Percentiles rank a stretch among this genome's conserved stretches.
Evolutionary conservation across 192 early-diverging fungal genomes (phyloP).

Genomic region (Coemansia sp.): DNA sequence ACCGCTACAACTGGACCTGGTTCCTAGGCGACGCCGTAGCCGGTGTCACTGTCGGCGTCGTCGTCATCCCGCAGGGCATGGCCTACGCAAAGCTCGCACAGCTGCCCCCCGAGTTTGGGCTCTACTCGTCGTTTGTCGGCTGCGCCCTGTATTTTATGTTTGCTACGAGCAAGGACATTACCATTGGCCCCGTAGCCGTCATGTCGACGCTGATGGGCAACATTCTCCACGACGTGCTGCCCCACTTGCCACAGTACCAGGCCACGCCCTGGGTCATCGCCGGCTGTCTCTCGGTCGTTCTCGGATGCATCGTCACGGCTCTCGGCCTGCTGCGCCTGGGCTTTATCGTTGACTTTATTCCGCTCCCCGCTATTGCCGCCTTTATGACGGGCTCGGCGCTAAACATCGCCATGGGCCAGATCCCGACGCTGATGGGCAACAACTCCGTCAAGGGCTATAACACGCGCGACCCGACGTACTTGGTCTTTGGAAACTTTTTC

Average conservation of each 20-base stretch:
- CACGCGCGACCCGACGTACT: slow-evolving; percentile 69
- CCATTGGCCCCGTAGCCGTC: slow-evolving; percentile 76
- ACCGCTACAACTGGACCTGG: slow-evolving; percentile 61
- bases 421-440: slow-evolving; percentile 79
- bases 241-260: slow-evolving; percentile 49
- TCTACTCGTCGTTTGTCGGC: slow-evolving; percentile 76
- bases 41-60: slow-evolving; percentile 70
- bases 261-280: slow-evolving; percentile 56
- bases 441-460: slow-evolving; percentile 59
- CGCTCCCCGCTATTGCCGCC: slow-evolving; percentile 77
- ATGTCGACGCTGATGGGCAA: slow-evolving; percentile 76
- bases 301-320: slow-evolving; percentile 68
- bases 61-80: slow-evolving; percentile 75
- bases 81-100: slow-evolving; percentile 76
- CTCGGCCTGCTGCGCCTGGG: slow-evolving; percentile 84
- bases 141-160: slow-evolving; percentile 68
- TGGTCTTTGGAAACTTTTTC: slow-evolving; percentile 74
- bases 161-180: slow-evolving; percentile 73
- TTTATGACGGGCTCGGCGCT: slow-evolving; percentile 86
- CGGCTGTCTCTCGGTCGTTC: slow-evolving; percentile 65
- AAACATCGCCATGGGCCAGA: slow-evolving; percentile 78
- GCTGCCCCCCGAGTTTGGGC: slow-evolving; percentile 70
- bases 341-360: slow-evolving; percentile 85
- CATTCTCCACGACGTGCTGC: slow-evolving; percentile 48
- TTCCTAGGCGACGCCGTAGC: slow-evolving; percentile 67